Evolutionary conservation across 2,329 filamentous ascomycete genomes (phyloP).

Genomic region (Pseudogymnoascus sp.): DNA sequence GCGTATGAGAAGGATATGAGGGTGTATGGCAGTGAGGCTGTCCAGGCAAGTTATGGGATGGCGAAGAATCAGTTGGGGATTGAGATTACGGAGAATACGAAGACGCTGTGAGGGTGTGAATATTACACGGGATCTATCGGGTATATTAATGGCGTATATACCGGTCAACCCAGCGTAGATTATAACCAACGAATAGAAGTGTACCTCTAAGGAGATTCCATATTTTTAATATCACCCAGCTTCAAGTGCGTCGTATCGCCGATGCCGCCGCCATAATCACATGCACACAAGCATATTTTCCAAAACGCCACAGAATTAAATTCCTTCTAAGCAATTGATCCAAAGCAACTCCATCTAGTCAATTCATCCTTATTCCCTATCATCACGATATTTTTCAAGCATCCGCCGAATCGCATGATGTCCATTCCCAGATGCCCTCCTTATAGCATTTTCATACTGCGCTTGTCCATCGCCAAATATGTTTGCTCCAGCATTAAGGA

Average conservation of each 20-base stretch:
- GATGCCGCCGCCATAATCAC: background rate
- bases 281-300: background rate
- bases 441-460: background rate
- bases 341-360: background rate
- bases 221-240: background rate
- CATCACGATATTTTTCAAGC: background rate
- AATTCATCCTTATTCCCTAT: background rate
- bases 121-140: background rate
- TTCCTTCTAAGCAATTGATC: background rate
- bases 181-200: background rate
- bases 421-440: background rate
- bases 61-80: conserved; percentile 38
- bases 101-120: background rate
- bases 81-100: conserved; percentile 35
- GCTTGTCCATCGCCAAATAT: background rate
- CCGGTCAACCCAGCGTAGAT: background rate
- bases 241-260: background rate
- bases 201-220: background rate
- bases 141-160: background rate
- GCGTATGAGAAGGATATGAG: conserved; percentile 56
- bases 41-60: conserved; percentile 43
- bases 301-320: background rate
- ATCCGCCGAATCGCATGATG: background rate
- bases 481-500: conserved; percentile 20
- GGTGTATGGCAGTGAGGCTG: conserved; percentile 48